A percentile compares a stretch with the other conserved stretches of the same genome.
Conservation (phyloP, 306 rosid genomes). For the Luffa aegyptiaca region DNA sequence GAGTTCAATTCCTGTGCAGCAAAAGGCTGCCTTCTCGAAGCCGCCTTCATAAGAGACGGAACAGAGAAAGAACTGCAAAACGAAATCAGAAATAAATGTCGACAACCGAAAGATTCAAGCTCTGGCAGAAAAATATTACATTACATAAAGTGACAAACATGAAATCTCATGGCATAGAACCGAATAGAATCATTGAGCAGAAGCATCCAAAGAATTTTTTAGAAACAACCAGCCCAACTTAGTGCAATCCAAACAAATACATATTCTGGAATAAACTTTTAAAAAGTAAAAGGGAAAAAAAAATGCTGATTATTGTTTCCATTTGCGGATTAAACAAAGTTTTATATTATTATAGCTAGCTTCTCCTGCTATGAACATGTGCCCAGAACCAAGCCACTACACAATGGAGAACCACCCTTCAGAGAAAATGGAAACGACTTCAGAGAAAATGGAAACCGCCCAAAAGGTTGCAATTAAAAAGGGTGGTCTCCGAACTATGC, state of each 20-base stretch:
- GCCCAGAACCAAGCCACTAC: slow-evolving; percentile 8
- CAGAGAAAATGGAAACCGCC: slow-evolving; percentile 22
- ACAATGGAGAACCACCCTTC: slow-evolving; percentile 22
- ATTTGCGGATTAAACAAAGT: slow-evolving; percentile 8
- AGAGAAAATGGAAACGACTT: slow-evolving; percentile 25
- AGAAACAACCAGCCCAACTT: not conserved
- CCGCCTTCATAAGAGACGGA: not conserved
- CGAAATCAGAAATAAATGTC: not conserved
- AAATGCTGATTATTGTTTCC: not conserved
- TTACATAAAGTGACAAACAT: not conserved
- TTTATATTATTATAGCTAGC: not conserved
- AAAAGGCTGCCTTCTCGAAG: not conserved
- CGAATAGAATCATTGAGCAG: not conserved
- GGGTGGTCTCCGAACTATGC: slow-evolving; percentile 75
- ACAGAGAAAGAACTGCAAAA: not conserved
- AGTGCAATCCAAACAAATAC: not conserved
- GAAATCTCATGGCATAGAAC: not conserved
- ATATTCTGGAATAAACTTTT: not conserved
- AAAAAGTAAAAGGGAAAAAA: not conserved
- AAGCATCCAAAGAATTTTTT: not conserved
- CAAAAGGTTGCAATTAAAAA: slow-evolving; percentile 22
- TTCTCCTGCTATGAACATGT: slow-evolving; percentile 9
- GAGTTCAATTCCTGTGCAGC: too few relatives aligned
- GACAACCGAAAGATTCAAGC: not conserved
- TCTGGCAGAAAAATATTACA: not conserved